Base-by-base conservation (phyloP, 768 basidiomycete genomes). In the Russula emetica region DNA sequence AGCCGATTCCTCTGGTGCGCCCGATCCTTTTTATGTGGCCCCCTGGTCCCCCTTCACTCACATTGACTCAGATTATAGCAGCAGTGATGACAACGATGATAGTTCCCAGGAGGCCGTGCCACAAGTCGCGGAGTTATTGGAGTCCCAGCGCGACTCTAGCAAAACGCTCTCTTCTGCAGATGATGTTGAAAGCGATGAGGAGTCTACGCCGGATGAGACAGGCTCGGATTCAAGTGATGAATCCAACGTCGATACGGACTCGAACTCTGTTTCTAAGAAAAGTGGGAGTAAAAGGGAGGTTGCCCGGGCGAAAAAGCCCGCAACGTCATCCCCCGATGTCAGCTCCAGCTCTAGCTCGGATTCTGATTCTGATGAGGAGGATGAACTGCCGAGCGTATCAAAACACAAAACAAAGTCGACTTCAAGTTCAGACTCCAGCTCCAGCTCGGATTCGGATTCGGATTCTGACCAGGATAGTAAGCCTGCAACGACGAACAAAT, bases 401-500 rank as follows among this genome's bases (percentile, higher is more conserved):
- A 63, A 52, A 11, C 22, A 18, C 16, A 63, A 44, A 63, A 24
- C 60, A 22, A 70, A 62, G 34, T 51, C 69, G 14, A 64, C 67
- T 18, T 71, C 72, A 5, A 57, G 52, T 56, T 71, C 74, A 11
- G 65, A 57, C 61, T 67, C 69, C n/a, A 71, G 71, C 66, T 71
- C 72, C 3, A 59, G 61, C 45, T 56, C 58, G 11, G 11, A 6
- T 13, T 38, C 38, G 42, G 53, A 66, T 44, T 57, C 57, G 1
- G 60, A 61, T 40, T 56, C 65, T 40, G 66, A 51, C 14, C 45
- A 51, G 13, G 42, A n/a, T 22, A 62, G 20, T 71, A 70, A 53
- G 63, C 66, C 49, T 68, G 69, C 14, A 63, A 68, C 57, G 49
- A 26, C 44, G 34, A 60, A 60, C 22, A 42, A 55, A 49, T n/a